Conservation (phyloP, 78 protist genomes). For the Guillardia theta region DNA sequence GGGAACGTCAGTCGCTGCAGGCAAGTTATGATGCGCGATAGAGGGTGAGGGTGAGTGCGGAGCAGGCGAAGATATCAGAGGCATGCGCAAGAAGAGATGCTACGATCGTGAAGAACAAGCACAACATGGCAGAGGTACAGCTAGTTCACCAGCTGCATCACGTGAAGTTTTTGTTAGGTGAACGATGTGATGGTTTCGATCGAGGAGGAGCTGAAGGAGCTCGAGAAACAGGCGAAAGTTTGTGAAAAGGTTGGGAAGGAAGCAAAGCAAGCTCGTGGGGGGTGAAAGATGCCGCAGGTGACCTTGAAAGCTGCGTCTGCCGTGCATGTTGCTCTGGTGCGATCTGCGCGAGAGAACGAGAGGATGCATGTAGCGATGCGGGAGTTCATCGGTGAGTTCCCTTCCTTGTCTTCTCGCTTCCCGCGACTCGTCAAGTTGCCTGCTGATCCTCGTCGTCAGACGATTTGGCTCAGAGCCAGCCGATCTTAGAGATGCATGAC, state of each 20-base stretch:
- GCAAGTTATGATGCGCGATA: too few species aligned
- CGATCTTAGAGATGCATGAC: too few species aligned
- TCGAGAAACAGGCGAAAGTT: not conserved
- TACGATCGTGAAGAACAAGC: not conserved
- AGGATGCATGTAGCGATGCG: not conserved
- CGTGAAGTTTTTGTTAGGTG: not conserved
- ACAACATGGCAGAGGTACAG: not conserved
- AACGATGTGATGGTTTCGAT: too few species aligned
- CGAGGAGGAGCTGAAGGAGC: not conserved
- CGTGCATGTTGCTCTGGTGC: not conserved
- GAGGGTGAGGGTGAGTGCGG: too few species aligned
- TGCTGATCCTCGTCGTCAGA: too few species aligned
- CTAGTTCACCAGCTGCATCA: not conserved
- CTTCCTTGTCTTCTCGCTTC: too few species aligned
- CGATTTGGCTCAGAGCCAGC: too few species aligned
- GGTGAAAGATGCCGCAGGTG: not conserved
- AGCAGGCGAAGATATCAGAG: too few species aligned
- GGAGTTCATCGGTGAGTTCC: too few species aligned
- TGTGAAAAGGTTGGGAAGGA: not conserved
- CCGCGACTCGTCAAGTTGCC: too few species aligned
- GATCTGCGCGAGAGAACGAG: not conserved
- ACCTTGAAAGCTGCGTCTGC: not conserved
- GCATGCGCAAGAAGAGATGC: not conserved
- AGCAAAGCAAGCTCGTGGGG: not conserved
- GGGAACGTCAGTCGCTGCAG: not conserved